Base-by-base conservation (phyloP, 2,329 filamentous ascomycete species). In the Colletotrichum plurivorum region DNA sequence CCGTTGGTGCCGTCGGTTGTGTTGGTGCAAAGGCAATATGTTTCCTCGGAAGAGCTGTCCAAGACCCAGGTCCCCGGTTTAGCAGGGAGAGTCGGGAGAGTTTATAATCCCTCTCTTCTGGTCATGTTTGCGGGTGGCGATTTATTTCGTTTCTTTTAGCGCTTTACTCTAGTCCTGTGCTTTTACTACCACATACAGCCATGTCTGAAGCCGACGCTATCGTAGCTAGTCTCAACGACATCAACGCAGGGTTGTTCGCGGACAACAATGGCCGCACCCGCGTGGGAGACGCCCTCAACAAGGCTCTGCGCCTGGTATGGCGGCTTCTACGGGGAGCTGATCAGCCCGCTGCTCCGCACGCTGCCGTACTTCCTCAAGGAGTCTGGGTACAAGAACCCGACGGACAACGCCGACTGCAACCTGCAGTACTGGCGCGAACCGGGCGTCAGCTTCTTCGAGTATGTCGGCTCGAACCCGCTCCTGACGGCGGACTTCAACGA, bases 321-420 rank as follows among this genome's bases (percentile, higher is more conserved):
- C 13, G 71, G 71, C 3, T 74, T 81, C 25, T 81, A 79, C 57
- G 70, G 72, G 22, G 76, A 79, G 54, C 73, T 81, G 39, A 77
- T 77, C 58, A 73, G 48, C 39, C 74, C 76, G 16, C 73, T 81
- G 69, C 79, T 79, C 48, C 65, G 67, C 15, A 75, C 73, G 7
- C 52, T 82, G 53, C 79, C 80, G 9, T 69, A 54, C 20, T 80
- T 76, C 61, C 72, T 81, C 22, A 78, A 76, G 60, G 58, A 75
- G 36, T 79, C 71, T 1, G 76, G 75, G 1, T 81, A 76, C 70
- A 73, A 73, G 41, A 81, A 80, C 71, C 78, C 78, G 5, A 79
- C 73, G n/a, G 73, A 81, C 45, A 64, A 73, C 5, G 75, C 74
- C 5, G 63, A 78, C 36, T 73, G 75, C 54, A 80, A 78, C 58